Evolutionary conservation across 495 filamentous ascomycete genomes (phyloP), one percentile per base, ranked within the genome.

Genomic region (Pseudotulostoma volvatum): DNA sequence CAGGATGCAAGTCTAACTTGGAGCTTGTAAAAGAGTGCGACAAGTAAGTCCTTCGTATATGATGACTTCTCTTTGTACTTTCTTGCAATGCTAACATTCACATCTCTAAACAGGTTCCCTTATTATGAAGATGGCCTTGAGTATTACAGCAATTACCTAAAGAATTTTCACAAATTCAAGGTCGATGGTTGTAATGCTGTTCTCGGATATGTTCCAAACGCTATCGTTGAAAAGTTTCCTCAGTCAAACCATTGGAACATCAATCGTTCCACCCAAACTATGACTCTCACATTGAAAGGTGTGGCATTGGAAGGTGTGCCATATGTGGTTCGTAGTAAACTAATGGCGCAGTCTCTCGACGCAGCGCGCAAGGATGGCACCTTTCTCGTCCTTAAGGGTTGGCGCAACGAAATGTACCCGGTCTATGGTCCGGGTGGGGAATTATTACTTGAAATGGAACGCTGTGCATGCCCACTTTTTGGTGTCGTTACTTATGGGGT

Each of bases 351-450:
- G 74, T 76, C 20, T 56, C 68, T 18, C 67, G 68, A 17, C 54
- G n/a, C n/a, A n/a, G n/a, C n/a, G n/a, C n/a, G n/a, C n/a, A n/a
- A n/a, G n/a, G n/a, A n/a, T n/a, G n/a, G 65, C 9, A 70, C 61
- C 0, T 96, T 96, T 53, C 59, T 71, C 34, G 58, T 93, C 1
- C 66, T 95, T n/a, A n/a, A n/a, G n/a, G n/a, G n/a, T n/a, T n/a
- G n/a, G n/a, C n/a, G n/a, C n/a, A n/a, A n/a, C n/a, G 21, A 64
- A 62, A 11, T 82, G 84, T 43, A 96, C 92, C 92, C 68, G 92
- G 28, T 90, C 96, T 56, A n/a, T n/a, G n/a, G n/a, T n/a, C n/a
- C n/a, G n/a, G n/a, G n/a, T n/a, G n/a, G n/a, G n/a, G n/a, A n/a
- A n/a, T n/a, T n/a, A n/a, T n/a, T n/a, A n/a, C n/a, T n/a, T n/a